Evolutionary conservation across 306 rosid species (phyloP).

Genomic region (Begonia masoniana): DNA sequence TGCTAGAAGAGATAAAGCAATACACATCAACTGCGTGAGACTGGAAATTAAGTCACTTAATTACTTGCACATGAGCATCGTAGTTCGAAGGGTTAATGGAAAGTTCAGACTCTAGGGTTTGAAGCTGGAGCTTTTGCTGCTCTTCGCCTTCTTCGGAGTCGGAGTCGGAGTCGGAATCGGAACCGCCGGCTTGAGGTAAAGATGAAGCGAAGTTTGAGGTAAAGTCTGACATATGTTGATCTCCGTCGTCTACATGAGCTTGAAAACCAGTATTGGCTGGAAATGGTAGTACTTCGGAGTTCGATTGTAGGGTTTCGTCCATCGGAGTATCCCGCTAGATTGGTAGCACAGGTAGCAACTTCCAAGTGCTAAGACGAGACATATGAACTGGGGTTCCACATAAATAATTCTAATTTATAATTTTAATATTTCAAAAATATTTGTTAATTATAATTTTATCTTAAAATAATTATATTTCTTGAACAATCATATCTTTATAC

Average conservation of each 20-base stretch:
- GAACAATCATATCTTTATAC: too few species aligned
- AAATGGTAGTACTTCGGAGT: conserved; percentile 3
- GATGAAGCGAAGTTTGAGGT: conserved; percentile 11
- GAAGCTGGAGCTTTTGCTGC: conserved; percentile 45
- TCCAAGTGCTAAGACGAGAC: too few species aligned
- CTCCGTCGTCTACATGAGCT: conserved; percentile 9
- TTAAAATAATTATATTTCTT: too few species aligned
- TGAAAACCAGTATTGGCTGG: not conserved
- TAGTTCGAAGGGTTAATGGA: conserved; percentile 56
- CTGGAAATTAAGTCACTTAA: not conserved
- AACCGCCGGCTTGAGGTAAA: not conserved
- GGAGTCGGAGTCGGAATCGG: conserved; percentile 8
- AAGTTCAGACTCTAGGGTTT: conserved; percentile 47
- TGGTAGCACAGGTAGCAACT: too few species aligned
- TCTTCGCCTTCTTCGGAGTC: conserved; percentile 44
- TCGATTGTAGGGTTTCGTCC: conserved; percentile 25
- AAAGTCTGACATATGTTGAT: conserved; percentile 21
- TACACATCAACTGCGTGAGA: not conserved
- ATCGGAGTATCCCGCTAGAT: conserved; percentile 3
- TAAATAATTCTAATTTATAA: too few species aligned
- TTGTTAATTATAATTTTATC: too few species aligned
- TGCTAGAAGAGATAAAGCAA: not conserved
- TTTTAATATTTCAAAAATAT: too few species aligned
- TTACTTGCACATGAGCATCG: conserved; percentile 56
- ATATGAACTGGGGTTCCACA: too few species aligned